Percentiles rank a stretch among this genome's conserved stretches.
phyloP scores from a whole-genome alignment of 805 yeast species.

The Candida maltosa region DNA sequence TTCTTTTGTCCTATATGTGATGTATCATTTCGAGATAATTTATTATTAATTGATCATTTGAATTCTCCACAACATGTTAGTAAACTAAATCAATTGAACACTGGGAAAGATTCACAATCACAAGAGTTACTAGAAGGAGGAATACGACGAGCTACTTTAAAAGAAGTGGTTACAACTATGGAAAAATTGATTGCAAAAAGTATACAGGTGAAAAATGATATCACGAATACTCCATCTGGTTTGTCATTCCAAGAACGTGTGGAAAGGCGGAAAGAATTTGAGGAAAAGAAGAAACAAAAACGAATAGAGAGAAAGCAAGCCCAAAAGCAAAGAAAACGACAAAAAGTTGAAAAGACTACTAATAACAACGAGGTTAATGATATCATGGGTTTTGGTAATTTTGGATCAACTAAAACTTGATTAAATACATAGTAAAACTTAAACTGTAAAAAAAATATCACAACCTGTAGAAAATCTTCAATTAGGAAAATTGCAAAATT shows the following conservation, averaged over 20 bases:
- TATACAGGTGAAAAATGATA: conserved; percentile 5
- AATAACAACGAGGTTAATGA: conserved; percentile 24
- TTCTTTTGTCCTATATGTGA: conserved; percentile 82
- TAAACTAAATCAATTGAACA: conserved; percentile 21
- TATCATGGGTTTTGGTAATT: conserved; percentile 61
- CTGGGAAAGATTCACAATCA: conserved; percentile 10
- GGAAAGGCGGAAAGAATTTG: conserved; percentile 33
- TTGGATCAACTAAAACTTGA: conserved; percentile 53
- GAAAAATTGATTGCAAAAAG: conserved; percentile 24
- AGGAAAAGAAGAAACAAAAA: conserved; percentile 29
- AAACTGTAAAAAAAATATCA: too few species aligned
- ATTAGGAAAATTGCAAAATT: too few species aligned
- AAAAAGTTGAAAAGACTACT: conserved; percentile 9
- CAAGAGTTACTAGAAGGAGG: conserved; percentile 29
- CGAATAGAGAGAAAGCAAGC: conserved; percentile 20
- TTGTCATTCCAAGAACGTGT: conserved; percentile 40
- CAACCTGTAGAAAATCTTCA: too few species aligned
- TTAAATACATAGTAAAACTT: too few species aligned
- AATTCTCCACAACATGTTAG: conserved; percentile 67
- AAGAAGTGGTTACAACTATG: conserved; percentile 29
- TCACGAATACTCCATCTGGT: conserved; percentile 10
- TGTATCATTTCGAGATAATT: conserved; percentile 75
- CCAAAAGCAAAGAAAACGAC: conserved; percentile 11
- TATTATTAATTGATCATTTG: conserved; percentile 79
- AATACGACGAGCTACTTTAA: conserved; percentile 29